These are phyloP conservation scores for Actinidia arguta DNA, from an alignment of 179 eudicot genomes.

Conservation along the genomic window DNA sequence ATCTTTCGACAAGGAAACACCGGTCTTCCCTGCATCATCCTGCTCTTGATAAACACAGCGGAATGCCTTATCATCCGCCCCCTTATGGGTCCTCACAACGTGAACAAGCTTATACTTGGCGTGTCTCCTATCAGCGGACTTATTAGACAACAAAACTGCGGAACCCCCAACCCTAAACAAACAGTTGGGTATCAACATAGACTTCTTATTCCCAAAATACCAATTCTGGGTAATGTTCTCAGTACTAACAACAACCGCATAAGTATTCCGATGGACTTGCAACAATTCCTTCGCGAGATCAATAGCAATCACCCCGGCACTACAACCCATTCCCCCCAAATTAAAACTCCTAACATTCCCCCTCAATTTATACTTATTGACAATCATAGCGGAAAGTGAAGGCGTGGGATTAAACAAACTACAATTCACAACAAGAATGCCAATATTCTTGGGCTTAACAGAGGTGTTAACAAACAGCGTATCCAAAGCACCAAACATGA, in stretches of 20 bases:
- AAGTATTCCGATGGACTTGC: slow-evolving; percentile 73
- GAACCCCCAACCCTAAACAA: slow-evolving; percentile 81
- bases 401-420: slow-evolving; percentile 86
- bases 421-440: slow-evolving; percentile 77
- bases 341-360: slow-evolving; percentile 76
- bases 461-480: slow-evolving; percentile 53
- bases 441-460: slow-evolving; percentile 66
- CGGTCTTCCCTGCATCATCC: slow-evolving; percentile 39
- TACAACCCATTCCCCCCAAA: slow-evolving; percentile 88
- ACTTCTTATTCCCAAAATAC: slow-evolving; percentile 80
- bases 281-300: slow-evolving; percentile 77
- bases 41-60: slow-evolving; percentile 46
- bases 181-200: slow-evolving; percentile 86
- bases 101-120: slow-evolving; percentile 54
- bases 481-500: slow-evolving; percentile 76
- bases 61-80: slow-evolving; percentile 50
- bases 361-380: slow-evolving; percentile 74
- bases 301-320: slow-evolving; percentile 78
- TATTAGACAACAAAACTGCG: slow-evolving; percentile 73
- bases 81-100: slow-evolving; percentile 46
- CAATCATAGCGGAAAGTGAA: slow-evolving; percentile 80
- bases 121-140: slow-evolving; percentile 39
- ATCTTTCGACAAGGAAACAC: slow-evolving; percentile 48
- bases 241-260: slow-evolving; percentile 75
- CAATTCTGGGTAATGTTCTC: slow-evolving; percentile 88